Conservation (phyloP, 2,329 filamentous ascomycete genomes). For the Aureobasidium subglaciale region DNA sequence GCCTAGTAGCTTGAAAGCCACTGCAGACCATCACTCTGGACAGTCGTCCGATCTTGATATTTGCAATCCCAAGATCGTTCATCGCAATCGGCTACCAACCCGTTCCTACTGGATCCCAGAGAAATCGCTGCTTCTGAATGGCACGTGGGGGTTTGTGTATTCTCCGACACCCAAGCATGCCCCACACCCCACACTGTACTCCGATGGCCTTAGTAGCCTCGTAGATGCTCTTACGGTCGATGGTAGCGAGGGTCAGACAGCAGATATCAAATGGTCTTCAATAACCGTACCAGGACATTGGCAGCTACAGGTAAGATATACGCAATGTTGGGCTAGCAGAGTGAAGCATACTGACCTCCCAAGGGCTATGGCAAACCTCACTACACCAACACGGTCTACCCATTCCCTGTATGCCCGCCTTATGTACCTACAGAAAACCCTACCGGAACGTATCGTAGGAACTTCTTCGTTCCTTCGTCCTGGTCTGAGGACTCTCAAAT, state of each 20-base stretch:
- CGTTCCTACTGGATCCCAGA: slow-evolving; percentile 16
- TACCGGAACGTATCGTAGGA: slow-evolving; percentile 55
- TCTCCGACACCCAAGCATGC: slow-evolving; percentile 41
- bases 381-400: slow-evolving; percentile 63
- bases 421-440: slow-evolving; percentile 56
- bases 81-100: slow-evolving; percentile 21
- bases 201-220: slow-evolving; percentile 1
- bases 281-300: slow-evolving; percentile 21
- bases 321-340: slow-evolving; percentile 32
- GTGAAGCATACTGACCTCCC: slow-evolving; percentile 54
- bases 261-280: slow-evolving; percentile 4
- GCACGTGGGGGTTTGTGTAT: slow-evolving; percentile 51
- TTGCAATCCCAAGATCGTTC: slow-evolving; percentile 14
- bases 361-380: slow-evolving; percentile 61
- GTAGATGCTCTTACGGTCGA: not conserved
- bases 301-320: slow-evolving; percentile 23
- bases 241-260: not conserved
- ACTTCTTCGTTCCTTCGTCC: slow-evolving; percentile 45
- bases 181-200: slow-evolving; percentile 30
- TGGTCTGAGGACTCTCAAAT: slow-evolving; percentile 48
- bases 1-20: not conserved
- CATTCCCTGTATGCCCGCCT: slow-evolving; percentile 59
- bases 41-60: slow-evolving; percentile 3
- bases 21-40: slow-evolving; percentile 9
- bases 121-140: slow-evolving; percentile 40